Base-by-base conservation (phyloP, 2,329 filamentous ascomycete species). In the Amylocarpus encephaloides region DNA sequence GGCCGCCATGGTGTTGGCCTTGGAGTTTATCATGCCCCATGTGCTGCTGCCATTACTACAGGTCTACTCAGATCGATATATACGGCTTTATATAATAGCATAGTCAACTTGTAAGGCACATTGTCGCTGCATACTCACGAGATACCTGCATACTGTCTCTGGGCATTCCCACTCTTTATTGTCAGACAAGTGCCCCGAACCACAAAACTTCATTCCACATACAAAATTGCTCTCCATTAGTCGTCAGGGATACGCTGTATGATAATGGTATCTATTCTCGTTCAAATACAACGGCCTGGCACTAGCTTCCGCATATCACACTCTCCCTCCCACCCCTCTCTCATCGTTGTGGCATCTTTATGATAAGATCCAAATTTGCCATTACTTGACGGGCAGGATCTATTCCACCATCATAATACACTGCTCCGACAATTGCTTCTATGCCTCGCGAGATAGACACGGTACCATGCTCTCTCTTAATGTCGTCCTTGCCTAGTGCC, bases 351-450 rank as follows among this genome's bases (percentile, higher is more conserved):
- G 51, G 40, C 13, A 34, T 15, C 35, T 46, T 54, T 32, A 57
- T 53, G 4, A 46, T 15, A 4, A 56, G 30, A 15, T 48, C 43
- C 40, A 60, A 43, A n/a, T 53, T 44, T 6, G 26, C 50, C 52
- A 59, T 52, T 7, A 55, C 52, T 41, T 44, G 49, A 16, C 46
- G 52, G 16, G 48, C 58, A 13, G 33, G 50, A 3, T 57, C 44
- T 16, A 49, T 44, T 12, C 60, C 59, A 12, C 59, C 59, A 56
- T 62, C 57, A 29, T 51, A 56, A 42, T 57, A 59, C 1, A 58
- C 57, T 5, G 60, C 59, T 10, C 60, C 59, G 30, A 61, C 51
- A 2, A 61, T 49, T 12, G 60, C 60, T 36, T 54, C 52, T 12
- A 61, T 51, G 11, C 49, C 59, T 39, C 54, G 55, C 10, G 50